Base-by-base conservation (phyloP, 768 basidiomycete genomes). In the Arthromyces matolae region DNA sequence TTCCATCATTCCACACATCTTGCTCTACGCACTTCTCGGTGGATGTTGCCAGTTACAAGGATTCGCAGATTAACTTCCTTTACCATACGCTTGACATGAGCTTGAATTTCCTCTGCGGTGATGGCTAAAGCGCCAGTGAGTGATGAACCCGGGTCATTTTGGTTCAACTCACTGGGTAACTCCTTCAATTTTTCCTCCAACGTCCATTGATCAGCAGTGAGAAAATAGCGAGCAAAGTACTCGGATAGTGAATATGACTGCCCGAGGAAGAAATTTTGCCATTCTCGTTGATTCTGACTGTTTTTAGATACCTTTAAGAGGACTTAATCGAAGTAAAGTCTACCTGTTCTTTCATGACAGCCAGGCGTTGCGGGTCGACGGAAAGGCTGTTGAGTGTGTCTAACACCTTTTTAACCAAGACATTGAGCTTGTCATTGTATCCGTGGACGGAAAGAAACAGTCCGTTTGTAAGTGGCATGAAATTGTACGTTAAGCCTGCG, bases 361-460 rank as follows among this genome's bases (percentile, higher is more conserved):
- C 77, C 50, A 97, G 77, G 45, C 94, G 73, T 47, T 87, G 79
- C n/a, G 78, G 69, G 55, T 81, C 73, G 23, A 94, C 72, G 54
- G 76, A 69, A 40, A 93, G 69, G 20, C 68, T 69, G 62, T 79
- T 85, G 52, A 86, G 71, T 55, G 80, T 82, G 51, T 84, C 79
- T 35, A 94, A 62, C 43, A 97, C 79, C 51, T 83, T 76, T 57
- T 83, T 70, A 5, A 84, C 76, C 31, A 98, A 77, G 2, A 87
- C 80, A 6, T 80, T 70, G 53, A 91, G 71, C 66, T 95, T 97
- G 68, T 98, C 93, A 60, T 93, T 94, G 69, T 96, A 98, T 5
- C 96, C 96, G 37, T 73, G 77, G 45, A 91, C 71, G 3, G 75
- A 71, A 36, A 96, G 65, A 33, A 71, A 78, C 39, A 96, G 62